phyloP scores from a whole-genome alignment of 2,329 filamentous ascomycete species.

The Neofusicoccum parvum region DNA sequence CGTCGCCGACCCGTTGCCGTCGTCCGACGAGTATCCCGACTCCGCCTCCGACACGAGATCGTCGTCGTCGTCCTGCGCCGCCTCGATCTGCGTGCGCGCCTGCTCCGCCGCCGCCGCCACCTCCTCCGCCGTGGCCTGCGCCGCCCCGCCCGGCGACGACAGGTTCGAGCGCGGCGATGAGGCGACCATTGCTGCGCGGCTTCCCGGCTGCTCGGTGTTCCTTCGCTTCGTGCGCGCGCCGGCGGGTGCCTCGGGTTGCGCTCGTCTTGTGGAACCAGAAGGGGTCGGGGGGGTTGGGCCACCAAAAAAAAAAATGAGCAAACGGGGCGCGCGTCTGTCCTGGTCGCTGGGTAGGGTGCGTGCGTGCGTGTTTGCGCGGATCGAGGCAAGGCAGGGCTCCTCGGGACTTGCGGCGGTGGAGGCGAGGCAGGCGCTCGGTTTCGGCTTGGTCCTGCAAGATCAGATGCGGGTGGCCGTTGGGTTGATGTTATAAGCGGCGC shows the following conservation, averaged over 20 bases:
- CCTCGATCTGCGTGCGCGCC: constrained; percentile 20
- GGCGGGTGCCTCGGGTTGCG: background rate
- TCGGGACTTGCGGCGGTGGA: background rate
- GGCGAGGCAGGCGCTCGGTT: background rate
- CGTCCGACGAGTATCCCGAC: constrained; percentile 19
- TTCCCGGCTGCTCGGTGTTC: background rate
- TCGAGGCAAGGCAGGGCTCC: too few relatives aligned
- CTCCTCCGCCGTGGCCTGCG: background rate
- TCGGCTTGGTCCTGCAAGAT: background rate
- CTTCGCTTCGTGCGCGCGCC: background rate
- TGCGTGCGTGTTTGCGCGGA: background rate
- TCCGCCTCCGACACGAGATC: constrained; percentile 19
- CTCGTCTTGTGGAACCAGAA: background rate
- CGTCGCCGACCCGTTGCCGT: constrained; percentile 20
- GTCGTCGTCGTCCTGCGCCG: background rate
- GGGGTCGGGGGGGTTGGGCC: background rate
- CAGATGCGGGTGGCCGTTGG: background rate
- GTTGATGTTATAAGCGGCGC: constrained; percentile 5
- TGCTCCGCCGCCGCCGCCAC: constrained; percentile 16
- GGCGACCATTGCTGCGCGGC: background rate
- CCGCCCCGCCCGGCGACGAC: background rate
- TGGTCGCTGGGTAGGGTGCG: constrained; percentile 7
- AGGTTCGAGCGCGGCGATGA: constrained; percentile 16
- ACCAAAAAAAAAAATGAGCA: background rate
- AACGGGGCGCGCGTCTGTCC: background rate